phyloP scores from a whole-genome alignment of 2,329 filamentous ascomycete species.

The Sarocladium brachiariae region DNA sequence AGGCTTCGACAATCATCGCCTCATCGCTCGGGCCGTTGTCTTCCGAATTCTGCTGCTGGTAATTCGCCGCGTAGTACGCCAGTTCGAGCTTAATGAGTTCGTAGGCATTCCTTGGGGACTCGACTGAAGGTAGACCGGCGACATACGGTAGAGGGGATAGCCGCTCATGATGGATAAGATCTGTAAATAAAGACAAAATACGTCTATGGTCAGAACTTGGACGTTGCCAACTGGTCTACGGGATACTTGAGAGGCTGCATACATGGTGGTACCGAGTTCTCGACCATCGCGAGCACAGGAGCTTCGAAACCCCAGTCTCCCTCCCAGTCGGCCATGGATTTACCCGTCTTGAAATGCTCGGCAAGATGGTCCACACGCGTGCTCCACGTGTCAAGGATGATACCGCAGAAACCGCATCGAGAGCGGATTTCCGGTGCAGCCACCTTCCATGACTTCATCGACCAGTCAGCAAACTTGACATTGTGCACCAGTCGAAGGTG shows the following conservation, averaged over 20 bases:
- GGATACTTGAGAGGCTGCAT: slow-evolving; percentile 34
- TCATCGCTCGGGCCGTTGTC: slow-evolving; percentile 39
- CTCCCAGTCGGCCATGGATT: slow-evolving; percentile 63
- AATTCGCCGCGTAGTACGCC: slow-evolving; percentile 42
- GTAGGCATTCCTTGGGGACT: slow-evolving; percentile 50
- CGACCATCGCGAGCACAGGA: slow-evolving; percentile 54
- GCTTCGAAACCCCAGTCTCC: slow-evolving; percentile 63
- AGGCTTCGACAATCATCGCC: slow-evolving; percentile 52
- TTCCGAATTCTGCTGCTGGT: slow-evolving; percentile 29
- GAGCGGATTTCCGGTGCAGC: slow-evolving; percentile 55
- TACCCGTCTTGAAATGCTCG: slow-evolving; percentile 61
- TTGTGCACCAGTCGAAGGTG: slow-evolving; percentile 57
- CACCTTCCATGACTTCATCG: slow-evolving; percentile 59
- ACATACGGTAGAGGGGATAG: slow-evolving; percentile 48
- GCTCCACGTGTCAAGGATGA: slow-evolving; percentile 55
- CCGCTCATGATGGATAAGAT: slow-evolving; percentile 58
- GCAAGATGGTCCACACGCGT: slow-evolving; percentile 56
- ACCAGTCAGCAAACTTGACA: slow-evolving; percentile 54
- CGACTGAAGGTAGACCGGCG: slow-evolving; percentile 36
- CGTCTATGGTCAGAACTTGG: slow-evolving; percentile 30
- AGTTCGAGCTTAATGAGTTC: slow-evolving; percentile 54
- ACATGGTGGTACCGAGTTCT: slow-evolving; percentile 62
- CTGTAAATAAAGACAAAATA: slow-evolving; percentile 25
- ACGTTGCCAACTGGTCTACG: slow-evolving; percentile 28
- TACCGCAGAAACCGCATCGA: slow-evolving; percentile 59